These are phyloP conservation scores for Clarireedia homoeocarpa DNA, from an alignment of 2,329 filamentous ascomycete genomes.

Conservation along the genomic window DNA sequence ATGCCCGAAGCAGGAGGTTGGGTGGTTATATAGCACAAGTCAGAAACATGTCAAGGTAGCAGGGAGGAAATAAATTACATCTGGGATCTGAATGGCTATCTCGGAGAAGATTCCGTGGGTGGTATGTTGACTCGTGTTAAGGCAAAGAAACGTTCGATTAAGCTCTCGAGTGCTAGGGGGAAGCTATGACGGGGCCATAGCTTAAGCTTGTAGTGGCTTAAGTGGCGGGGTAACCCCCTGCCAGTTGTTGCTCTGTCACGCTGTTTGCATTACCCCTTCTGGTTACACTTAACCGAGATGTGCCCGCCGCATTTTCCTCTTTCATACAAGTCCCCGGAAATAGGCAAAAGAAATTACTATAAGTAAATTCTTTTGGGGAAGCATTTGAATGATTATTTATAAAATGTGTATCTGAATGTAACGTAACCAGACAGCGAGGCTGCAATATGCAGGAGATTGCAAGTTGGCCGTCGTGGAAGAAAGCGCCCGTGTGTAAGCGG, in stretches of 20 bases:
- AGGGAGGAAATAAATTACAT: too few relatives aligned
- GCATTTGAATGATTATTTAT: not conserved
- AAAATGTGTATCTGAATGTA: not conserved
- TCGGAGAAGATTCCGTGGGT: not conserved
- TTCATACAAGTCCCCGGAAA: not conserved
- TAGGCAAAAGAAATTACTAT: not conserved
- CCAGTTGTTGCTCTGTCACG: not conserved
- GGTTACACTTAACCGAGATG: not conserved
- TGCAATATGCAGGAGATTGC: too few relatives aligned
- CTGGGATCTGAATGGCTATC: not conserved
- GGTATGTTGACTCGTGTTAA: too few relatives aligned
- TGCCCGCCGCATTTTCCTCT: not conserved
- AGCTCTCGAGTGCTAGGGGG: not conserved
- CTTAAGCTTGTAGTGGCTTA: constrained; percentile 6
- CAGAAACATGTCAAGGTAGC: too few relatives aligned
- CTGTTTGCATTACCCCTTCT: not conserved
- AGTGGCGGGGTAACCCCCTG: not conserved
- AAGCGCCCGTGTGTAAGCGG: too few relatives aligned
- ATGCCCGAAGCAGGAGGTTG: not conserved
- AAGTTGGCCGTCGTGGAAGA: too few relatives aligned
- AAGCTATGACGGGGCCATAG: not conserved
- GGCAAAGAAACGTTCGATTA: not conserved
- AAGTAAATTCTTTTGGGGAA: not conserved
- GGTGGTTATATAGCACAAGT: too few relatives aligned
- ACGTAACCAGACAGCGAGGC: too few relatives aligned